Base-by-base conservation (phyloP, 306 rosid genomes). In the Begonia masoniana region DNA sequence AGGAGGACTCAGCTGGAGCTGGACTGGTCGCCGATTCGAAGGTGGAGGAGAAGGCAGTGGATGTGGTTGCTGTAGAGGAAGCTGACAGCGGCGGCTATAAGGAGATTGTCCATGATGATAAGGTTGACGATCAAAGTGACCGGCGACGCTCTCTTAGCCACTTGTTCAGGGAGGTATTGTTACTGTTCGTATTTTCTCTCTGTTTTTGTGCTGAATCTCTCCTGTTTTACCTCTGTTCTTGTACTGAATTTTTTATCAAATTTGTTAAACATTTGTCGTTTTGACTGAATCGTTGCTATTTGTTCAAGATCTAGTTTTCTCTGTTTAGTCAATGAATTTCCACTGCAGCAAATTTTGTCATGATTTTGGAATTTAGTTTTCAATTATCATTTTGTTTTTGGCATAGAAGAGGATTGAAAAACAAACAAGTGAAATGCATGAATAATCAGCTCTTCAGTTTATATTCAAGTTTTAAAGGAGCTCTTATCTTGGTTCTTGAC, bases 101-200 rank as follows among this genome's bases (percentile, higher is more conserved):
- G 43, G 63, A 49, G 56, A 50, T 59, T 43, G 63, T 35, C 7
- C 49, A 59, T 15, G 64, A 60, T 39, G 50, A 60, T 7, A 50
- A 59, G 47, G 55, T 60, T 41, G 56, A 50, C 39, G 49, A 45
- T 45, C 49, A 45, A 45, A 45, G 49, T 45, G 39, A 46, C 4
- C 50, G 50, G 19, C 6, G 55, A 3, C 64, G 21, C 19, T 60
- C 56, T 60, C 56, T 60, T 11, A 13, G 48, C 56, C 12, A 48
- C 50, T 17, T 60, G 41, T 60, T 60, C 56, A n/a, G 36, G 43
- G 54, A 59, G 63, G 55, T 49, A 12, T 14, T 59, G 15, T 2
- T 13, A 14, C 45, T 1, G 14, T n/a, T 59, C 39, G 8, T 1
- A 19, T 19, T 58, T 19, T 47, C 31, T 45, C 5, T 24, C 15